Percentiles rank a stretch among this genome's conserved stretches.
phyloP scores from a whole-genome alignment of 306 rosid species.

The Malus asiatica region DNA sequence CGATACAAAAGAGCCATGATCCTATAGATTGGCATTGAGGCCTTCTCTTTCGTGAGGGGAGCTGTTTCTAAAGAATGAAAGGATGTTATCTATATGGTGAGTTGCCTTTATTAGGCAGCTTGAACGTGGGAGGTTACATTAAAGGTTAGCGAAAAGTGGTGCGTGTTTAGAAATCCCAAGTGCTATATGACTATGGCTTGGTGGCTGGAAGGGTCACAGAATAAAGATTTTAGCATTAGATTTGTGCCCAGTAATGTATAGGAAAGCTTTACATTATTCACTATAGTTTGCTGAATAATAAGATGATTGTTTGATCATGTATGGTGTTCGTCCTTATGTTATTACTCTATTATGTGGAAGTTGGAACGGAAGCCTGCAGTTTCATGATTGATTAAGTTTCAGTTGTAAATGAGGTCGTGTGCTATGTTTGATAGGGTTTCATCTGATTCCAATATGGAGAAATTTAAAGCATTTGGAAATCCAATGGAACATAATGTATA shows the following conservation, averaged over 20 bases:
- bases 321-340: neutral
- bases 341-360: neutral
- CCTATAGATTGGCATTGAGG: neutral
- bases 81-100: neutral
- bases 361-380: neutral
- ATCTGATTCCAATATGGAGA: neutral
- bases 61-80: neutral
- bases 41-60: neutral
- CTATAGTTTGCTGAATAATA: neutral
- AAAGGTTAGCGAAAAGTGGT: neutral
- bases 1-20: constrained; percentile 14
- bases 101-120: neutral
- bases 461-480: neutral
- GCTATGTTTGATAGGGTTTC: neutral
- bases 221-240: neutral
- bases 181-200: neutral
- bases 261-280: neutral
- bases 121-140: neutral
- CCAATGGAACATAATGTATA: neutral
- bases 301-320: neutral
- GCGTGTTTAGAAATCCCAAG: neutral
- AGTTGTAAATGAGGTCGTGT: neutral
- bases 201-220: neutral
- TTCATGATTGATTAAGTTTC: neutral
- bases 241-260: neutral